These are phyloP conservation scores for Cryphonectria naterciae DNA, from an alignment of 2,329 filamentous ascomycete genomes.

Conservation along the genomic window DNA sequence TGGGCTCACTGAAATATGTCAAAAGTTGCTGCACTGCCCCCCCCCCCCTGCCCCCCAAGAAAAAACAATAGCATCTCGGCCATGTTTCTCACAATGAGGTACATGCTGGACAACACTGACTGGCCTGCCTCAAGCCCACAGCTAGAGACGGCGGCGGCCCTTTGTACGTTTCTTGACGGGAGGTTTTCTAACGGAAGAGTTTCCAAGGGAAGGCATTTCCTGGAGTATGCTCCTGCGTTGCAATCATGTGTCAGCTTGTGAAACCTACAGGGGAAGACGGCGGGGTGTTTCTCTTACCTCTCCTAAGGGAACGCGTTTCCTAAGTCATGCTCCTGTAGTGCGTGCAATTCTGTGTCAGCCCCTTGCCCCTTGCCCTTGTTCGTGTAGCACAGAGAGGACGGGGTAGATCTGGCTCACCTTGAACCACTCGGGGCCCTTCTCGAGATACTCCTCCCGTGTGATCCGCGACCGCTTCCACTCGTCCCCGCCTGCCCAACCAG, in stretches of 20 bases:
- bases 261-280: neutral
- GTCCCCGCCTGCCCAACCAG: conserved; percentile 73
- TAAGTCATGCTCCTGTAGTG: conserved; percentile 58
- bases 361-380: neutral
- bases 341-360: neutral
- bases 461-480: conserved; percentile 69
- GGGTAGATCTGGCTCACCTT: conserved; percentile 61
- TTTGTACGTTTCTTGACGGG: neutral
- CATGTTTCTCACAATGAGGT: neutral
- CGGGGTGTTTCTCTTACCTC: neutral
- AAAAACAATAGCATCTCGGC: neutral
- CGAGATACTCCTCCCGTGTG: conserved; percentile 79
- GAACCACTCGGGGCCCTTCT: conserved; percentile 93
- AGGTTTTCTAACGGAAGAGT: neutral
- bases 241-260: neutral
- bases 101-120: too few relatives aligned
- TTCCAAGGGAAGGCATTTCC: neutral
- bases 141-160: neutral
- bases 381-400: neutral
- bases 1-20: too few relatives aligned
- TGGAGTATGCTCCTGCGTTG: neutral
- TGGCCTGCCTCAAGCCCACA: neutral
- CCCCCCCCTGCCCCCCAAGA: too few relatives aligned
- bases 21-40: neutral
- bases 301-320: conserved; percentile 55